phyloP scores from a whole-genome alignment of 805 yeast genomes.

The Ogataea siamensis region DNA sequence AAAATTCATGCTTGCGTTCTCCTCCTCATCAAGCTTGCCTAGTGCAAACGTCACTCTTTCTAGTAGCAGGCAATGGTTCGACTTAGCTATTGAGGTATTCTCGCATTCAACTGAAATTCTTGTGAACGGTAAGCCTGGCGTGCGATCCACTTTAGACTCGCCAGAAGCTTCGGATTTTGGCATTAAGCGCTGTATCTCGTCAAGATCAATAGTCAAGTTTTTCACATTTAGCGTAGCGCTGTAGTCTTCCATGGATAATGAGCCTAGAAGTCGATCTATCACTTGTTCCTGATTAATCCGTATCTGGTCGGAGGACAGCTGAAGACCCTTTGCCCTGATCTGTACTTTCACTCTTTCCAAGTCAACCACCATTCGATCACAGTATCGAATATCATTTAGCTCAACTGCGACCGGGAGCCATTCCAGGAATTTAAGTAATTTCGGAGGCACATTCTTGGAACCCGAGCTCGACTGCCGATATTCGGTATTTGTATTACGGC shows the following conservation, averaged over 20 bases:
- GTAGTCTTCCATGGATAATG: background rate
- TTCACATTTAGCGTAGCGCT: background rate
- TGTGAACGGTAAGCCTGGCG: slow-evolving; percentile 1
- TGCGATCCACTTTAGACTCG: background rate
- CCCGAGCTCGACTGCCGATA: too few species aligned
- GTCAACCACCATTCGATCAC: background rate
- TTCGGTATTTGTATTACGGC: too few species aligned
- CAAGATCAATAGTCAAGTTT: slow-evolving; percentile 3
- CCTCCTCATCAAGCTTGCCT: slow-evolving; percentile 10
- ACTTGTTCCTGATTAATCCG: background rate
- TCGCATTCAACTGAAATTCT: slow-evolving; percentile 12
- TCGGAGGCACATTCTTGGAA: too few species aligned
- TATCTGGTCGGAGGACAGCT: background rate
- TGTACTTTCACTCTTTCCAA: background rate
- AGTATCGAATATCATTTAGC: background rate
- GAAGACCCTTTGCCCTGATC: background rate
- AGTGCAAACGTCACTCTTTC: slow-evolving; percentile 15
- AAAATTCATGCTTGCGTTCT: background rate
- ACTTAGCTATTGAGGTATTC: slow-evolving; percentile 4
- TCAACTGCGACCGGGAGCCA: slow-evolving; percentile 1
- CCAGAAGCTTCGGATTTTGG: background rate
- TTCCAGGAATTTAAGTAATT: background rate
- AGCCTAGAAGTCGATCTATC: background rate
- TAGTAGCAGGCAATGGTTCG: background rate
- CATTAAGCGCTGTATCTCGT: slow-evolving; percentile 1